These are phyloP conservation scores for Aspergillus haitiensis DNA, from an alignment of 495 filamentous ascomycete genomes.

Conservation along the genomic window DNA sequence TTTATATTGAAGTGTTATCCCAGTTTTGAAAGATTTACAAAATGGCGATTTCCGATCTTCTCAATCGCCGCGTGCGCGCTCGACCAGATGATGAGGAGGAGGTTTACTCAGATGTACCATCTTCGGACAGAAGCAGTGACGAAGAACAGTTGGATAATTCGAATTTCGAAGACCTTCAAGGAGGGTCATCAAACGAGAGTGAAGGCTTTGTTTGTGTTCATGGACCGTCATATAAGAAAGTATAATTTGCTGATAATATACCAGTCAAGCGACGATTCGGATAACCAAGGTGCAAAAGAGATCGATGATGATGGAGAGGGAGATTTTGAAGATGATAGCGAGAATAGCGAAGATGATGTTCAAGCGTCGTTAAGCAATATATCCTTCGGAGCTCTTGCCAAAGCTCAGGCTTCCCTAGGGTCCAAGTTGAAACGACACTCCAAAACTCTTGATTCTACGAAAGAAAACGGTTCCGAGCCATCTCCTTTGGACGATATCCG, in stretches of 20 bases:
- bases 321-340: conserved; percentile 29
- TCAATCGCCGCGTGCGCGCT: conserved; percentile 62
- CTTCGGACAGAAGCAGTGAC: conserved; percentile 24
- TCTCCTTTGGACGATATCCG: conserved; percentile 43
- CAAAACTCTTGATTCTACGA: conserved; percentile 16
- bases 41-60: conserved; percentile 50
- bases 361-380: conserved; percentile 51
- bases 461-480: conserved; percentile 20
- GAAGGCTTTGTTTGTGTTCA: conserved; percentile 23
- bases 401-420: conserved; percentile 72
- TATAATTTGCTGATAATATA: neutral
- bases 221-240: neutral
- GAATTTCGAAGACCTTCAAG: conserved; percentile 23
- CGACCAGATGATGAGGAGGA: conserved; percentile 59
- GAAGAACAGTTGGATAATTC: conserved; percentile 29
- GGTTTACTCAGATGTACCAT: conserved; percentile 33
- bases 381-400: conserved; percentile 84
- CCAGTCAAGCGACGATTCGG: conserved; percentile 31
- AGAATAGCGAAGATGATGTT: conserved; percentile 36
- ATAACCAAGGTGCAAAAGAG: conserved; percentile 23
- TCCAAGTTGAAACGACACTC: conserved; percentile 37
- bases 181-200: conserved; percentile 17
- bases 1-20: neutral
- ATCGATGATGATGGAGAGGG: conserved; percentile 14
- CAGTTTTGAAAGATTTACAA: neutral